Evolutionary conservation across 2,329 filamentous ascomycete species (phyloP).

Genomic region (Penicillium oxalicum): DNA sequence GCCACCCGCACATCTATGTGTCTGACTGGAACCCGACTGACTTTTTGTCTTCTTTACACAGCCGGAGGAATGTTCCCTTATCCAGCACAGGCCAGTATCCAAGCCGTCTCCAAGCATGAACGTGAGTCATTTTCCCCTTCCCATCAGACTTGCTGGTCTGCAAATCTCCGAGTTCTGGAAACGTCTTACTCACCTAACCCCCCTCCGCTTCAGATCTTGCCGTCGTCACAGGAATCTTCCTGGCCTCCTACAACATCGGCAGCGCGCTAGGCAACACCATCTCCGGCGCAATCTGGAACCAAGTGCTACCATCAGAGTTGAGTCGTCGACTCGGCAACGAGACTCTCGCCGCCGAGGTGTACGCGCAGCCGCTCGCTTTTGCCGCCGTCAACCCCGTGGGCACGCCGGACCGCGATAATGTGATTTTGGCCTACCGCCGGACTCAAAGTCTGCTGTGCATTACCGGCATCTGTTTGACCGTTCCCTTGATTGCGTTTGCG

Average conservation of each 20-base stretch:
- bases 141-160: neutral
- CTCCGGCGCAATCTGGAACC: slow-evolving; percentile 58
- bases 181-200: no score
- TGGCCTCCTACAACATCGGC: slow-evolving; percentile 59
- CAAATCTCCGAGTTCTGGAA: no score
- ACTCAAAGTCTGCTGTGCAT: slow-evolving; percentile 47
- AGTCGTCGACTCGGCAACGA: slow-evolving; percentile 33
- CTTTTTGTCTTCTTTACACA: slow-evolving; percentile 1
- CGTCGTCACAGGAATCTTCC: slow-evolving; percentile 58
- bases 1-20: no score
- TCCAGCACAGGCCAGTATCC: slow-evolving; percentile 47
- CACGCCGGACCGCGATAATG: slow-evolving; percentile 39
- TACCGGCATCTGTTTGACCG: slow-evolving; percentile 45
- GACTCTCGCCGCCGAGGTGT: slow-evolving; percentile 37
- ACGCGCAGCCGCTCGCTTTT: slow-evolving; percentile 32
- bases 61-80: slow-evolving; percentile 57
- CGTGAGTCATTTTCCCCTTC: slow-evolving; percentile 20
- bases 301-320: slow-evolving; percentile 49
- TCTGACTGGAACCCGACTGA: neutral
- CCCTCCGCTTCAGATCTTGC: slow-evolving; percentile 37
- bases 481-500: slow-evolving; percentile 43
- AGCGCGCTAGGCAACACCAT: slow-evolving; percentile 56
- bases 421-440: slow-evolving; percentile 42
- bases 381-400: slow-evolving; percentile 37
- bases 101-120: slow-evolving; percentile 47